Evolutionary conservation across 305 asterid genomes (phyloP).

Genomic region (Caryopteris hybrid): DNA sequence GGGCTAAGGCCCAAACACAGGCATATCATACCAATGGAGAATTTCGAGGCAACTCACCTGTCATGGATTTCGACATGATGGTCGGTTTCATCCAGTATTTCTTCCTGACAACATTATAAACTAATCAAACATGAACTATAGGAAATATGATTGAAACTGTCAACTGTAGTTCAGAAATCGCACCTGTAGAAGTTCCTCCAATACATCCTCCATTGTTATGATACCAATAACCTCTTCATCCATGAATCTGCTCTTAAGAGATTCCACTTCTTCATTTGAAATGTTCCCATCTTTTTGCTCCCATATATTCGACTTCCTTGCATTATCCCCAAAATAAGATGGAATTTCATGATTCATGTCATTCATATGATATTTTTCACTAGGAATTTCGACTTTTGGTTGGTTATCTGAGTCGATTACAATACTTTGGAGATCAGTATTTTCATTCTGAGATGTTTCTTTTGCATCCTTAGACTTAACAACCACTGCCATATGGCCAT

Average conservation of each 20-base stretch:
- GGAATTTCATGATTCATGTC: too few species aligned
- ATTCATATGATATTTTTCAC: too few species aligned
- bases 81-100: conserved; percentile 70
- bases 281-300: conserved; percentile 22
- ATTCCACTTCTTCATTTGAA: conserved; percentile 22
- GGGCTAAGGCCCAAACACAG: too few species aligned
- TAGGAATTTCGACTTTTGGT: too few species aligned
- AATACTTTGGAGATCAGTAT: conserved; percentile 17
- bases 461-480: conserved; percentile 30
- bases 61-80: conserved; percentile 61
- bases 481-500: conserved; percentile 73
- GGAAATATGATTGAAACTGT: too few species aligned
- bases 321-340: too few species aligned
- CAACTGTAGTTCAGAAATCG: neutral
- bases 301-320: too few species aligned
- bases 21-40: conserved; percentile 14
- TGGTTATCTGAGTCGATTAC: conserved; percentile 11
- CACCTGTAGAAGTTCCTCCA: conserved; percentile 68
- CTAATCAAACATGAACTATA: neutral
- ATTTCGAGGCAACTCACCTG: too few species aligned
- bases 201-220: conserved; percentile 77
- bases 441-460: too few species aligned
- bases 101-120: conserved; percentile 35
- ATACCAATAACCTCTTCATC: conserved; percentile 61
- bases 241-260: conserved; percentile 11